Evolutionary conservation across 164 flowering plant species (phyloP).

Genomic region (Warburgia ugandensis): DNA sequence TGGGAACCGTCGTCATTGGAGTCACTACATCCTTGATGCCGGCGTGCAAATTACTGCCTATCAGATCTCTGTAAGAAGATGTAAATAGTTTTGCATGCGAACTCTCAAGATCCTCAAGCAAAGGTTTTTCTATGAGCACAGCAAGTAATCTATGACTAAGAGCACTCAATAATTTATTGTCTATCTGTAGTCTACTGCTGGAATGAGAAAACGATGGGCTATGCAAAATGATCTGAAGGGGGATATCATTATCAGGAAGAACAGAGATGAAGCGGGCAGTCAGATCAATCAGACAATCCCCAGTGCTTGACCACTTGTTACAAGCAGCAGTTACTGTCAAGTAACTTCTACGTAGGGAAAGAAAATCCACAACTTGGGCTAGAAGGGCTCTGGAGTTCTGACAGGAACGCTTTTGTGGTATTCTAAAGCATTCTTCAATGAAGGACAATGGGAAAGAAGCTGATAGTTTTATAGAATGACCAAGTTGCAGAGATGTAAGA

Average conservation of each 20-base stretch:
- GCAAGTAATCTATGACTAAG: neutral
- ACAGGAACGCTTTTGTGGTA: neutral
- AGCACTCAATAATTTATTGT: neutral
- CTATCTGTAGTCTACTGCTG: neutral
- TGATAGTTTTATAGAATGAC: slow-evolving; percentile 1
- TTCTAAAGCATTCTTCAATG: slow-evolving; percentile 1
- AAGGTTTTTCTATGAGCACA: slow-evolving; percentile 23
- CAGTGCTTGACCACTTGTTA: neutral
- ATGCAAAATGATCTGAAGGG: slow-evolving; percentile 1
- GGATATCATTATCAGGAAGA: slow-evolving; percentile 2
- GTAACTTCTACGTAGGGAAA: neutral
- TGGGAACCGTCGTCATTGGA: slow-evolving; percentile 43
- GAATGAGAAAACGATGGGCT: neutral
- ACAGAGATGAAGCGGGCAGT: neutral
- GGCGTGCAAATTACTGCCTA: slow-evolving; percentile 5
- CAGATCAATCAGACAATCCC: slow-evolving; percentile 2
- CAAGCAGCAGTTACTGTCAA: neutral
- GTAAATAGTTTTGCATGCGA: slow-evolving; percentile 3
- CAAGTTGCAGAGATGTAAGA: neutral
- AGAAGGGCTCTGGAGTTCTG: neutral
- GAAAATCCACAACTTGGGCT: slow-evolving; percentile 5
- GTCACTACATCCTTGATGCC: slow-evolving; percentile 30
- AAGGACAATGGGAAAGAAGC: slow-evolving; percentile 2
- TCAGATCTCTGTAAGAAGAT: slow-evolving; percentile 3
- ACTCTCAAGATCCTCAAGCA: slow-evolving; percentile 8